These are phyloP conservation scores for Malassezia globosa DNA, from an alignment of 1,284 basidiomycete species.

Conservation along the genomic window DNA sequence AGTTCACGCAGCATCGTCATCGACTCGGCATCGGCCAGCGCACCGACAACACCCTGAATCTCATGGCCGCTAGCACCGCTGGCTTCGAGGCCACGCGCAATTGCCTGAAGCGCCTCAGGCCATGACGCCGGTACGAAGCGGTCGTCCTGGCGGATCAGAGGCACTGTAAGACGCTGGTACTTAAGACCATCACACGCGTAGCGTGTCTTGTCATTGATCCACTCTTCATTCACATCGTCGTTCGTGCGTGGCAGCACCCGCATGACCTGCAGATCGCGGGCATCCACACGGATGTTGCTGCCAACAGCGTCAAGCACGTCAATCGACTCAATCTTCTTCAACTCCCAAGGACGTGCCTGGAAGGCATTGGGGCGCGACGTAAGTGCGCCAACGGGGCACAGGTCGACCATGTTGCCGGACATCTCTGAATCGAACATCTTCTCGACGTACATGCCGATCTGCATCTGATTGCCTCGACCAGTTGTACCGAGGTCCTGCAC, in stretches of 20 bases:
- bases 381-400: conserved; percentile 87
- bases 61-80: conserved; percentile 85
- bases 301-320: conserved; percentile 98
- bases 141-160: conserved; percentile 80
- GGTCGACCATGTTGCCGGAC: conserved; percentile 91
- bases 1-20: conserved; percentile 89
- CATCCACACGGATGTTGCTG: conserved; percentile 93
- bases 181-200: conserved; percentile 90
- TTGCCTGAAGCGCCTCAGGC: conserved; percentile 75
- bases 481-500: conserved; percentile 95
- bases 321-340: conserved; percentile 93
- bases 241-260: conserved; percentile 89
- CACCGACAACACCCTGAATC: conserved; percentile 87
- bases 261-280: conserved; percentile 91
- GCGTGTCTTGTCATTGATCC: conserved; percentile 98
- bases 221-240: conserved; percentile 98
- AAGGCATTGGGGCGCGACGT: conserved; percentile 97
- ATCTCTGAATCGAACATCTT: conserved; percentile 96
- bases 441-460: conserved; percentile 97
- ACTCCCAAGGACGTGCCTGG: conserved; percentile 93
- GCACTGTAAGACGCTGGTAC: conserved; percentile 87
- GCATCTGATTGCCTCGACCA: conserved; percentile 93
- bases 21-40: conserved; percentile 85
- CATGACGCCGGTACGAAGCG: conserved; percentile 82
- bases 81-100: conserved; percentile 64